These are phyloP conservation scores for Xylariaceae sp. DNA, from an alignment of 2,329 filamentous ascomycete species.

Conservation along the genomic window DNA sequence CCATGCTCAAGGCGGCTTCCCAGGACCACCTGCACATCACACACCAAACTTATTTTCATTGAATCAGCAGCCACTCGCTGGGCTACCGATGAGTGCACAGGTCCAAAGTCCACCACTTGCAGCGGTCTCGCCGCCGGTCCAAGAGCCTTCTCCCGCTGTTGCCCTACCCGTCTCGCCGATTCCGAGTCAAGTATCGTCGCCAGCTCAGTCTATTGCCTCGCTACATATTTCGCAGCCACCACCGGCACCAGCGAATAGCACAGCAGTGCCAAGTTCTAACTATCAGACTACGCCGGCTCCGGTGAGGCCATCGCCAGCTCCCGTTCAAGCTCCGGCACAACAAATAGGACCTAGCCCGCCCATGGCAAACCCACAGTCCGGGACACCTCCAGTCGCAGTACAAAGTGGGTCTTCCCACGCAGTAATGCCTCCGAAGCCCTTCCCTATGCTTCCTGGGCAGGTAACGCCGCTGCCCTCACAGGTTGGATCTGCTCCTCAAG, in stretches of 20 bases:
- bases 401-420: neutral
- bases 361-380: neutral
- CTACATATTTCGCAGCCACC: slow-evolving; percentile 23
- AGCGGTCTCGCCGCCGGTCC: slow-evolving; percentile 6
- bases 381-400: neutral
- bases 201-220: slow-evolving; percentile 26
- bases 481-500: slow-evolving; percentile 19
- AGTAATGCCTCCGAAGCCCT: slow-evolving; percentile 18
- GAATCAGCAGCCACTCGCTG: no score
- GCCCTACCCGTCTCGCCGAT: slow-evolving; percentile 23
- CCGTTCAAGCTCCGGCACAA: slow-evolving; percentile 5
- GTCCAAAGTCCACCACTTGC: neutral
- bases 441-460: slow-evolving; percentile 31
- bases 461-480: slow-evolving; percentile 28
- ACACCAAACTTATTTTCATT: no score
- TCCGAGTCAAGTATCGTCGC: slow-evolving; percentile 30
- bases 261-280: slow-evolving; percentile 1
- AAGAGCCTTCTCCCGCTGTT: slow-evolving; percentile 18
- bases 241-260: slow-evolving; percentile 18
- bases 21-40: no score
- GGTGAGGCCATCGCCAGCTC: slow-evolving; percentile 14
- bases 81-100: slow-evolving; percentile 9
- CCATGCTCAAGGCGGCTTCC: no score
- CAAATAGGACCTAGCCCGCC: slow-evolving; percentile 2
- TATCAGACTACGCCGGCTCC: slow-evolving; percentile 11